A percentile compares a stretch with the other conserved stretches of the same genome.
phyloP scores from a whole-genome alignment of 441 rosid species.

The Pelargonium fulgidum region DNA sequence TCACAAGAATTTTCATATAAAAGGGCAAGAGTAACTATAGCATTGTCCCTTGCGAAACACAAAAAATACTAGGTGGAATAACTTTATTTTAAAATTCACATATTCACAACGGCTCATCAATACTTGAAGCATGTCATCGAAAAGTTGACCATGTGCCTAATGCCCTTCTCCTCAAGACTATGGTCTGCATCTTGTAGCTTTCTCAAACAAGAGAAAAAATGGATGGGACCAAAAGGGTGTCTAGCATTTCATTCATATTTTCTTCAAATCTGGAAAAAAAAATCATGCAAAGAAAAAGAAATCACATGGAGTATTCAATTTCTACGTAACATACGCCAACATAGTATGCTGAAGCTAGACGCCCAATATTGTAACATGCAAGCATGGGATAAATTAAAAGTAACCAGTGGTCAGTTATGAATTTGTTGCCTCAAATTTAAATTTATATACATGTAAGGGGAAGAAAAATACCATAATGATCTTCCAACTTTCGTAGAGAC shows the following conservation, averaged over 20 bases:
- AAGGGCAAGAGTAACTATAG: not conserved
- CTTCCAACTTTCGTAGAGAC: slow-evolving; percentile 3
- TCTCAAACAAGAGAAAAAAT: not conserved
- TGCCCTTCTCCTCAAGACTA: not conserved
- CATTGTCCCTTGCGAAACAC: not conserved
- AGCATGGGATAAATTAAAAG: not conserved
- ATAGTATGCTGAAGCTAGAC: not conserved
- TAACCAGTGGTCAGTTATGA: not conserved
- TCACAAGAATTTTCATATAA: not conserved
- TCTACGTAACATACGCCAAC: not conserved
- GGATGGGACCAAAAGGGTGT: not conserved
- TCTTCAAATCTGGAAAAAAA: not conserved
- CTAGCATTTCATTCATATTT: not conserved
- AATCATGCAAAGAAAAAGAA: not conserved
- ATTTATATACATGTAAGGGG: not conserved
- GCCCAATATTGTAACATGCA: not conserved
- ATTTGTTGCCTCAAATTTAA: not conserved
- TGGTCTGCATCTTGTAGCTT: not conserved
- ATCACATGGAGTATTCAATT: not conserved
- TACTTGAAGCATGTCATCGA: not conserved
- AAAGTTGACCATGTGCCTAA: not conserved
- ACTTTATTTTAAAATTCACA: not conserved
- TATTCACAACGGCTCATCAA: not conserved
- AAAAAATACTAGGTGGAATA: not conserved
- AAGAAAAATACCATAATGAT: not conserved